Evolutionary conservation across 2,329 filamentous ascomycete genomes (phyloP).

Genomic region (Lojkania enalia): DNA sequence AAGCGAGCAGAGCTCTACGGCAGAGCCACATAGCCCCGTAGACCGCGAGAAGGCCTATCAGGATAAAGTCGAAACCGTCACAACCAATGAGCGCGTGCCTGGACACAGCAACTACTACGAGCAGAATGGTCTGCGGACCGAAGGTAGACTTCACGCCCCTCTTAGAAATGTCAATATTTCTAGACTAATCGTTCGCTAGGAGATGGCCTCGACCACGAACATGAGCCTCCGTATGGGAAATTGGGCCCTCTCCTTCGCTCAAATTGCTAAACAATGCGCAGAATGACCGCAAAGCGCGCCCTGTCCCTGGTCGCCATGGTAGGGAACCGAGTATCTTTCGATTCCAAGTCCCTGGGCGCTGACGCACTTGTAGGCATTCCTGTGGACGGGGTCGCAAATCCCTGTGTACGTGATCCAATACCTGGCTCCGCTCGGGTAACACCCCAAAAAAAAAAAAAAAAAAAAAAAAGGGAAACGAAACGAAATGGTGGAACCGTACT

Average conservation of each 20-base stretch:
- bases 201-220: constrained; percentile 53
- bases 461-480: too few species aligned
- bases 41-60: constrained; percentile 9
- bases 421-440: background rate
- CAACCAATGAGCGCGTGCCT: constrained; percentile 42
- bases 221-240: constrained; percentile 48
- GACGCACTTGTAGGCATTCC: constrained; percentile 41
- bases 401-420: constrained; percentile 50
- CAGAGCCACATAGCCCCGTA: background rate
- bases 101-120: constrained; percentile 51
- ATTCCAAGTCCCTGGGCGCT: background rate
- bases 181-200: constrained; percentile 32
- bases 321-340: constrained; percentile 1
- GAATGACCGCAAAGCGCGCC: constrained; percentile 55
- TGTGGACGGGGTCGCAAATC: constrained; percentile 65
- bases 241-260: background rate
- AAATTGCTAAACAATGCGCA: constrained; percentile 2
- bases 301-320: constrained; percentile 54
- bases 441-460: background rate
- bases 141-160: constrained; percentile 10
- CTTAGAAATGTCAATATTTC: background rate
- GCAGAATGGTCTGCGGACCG: constrained; percentile 49
- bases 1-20: constrained; percentile 3
- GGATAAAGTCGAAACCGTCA: constrained; percentile 37
- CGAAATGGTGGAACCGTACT: too few species aligned